Percentiles rank a stretch among this genome's conserved stretches.
Conservation (phyloP, 1,139 yeast species). For the Saccharomyces hybrid region DNA sequence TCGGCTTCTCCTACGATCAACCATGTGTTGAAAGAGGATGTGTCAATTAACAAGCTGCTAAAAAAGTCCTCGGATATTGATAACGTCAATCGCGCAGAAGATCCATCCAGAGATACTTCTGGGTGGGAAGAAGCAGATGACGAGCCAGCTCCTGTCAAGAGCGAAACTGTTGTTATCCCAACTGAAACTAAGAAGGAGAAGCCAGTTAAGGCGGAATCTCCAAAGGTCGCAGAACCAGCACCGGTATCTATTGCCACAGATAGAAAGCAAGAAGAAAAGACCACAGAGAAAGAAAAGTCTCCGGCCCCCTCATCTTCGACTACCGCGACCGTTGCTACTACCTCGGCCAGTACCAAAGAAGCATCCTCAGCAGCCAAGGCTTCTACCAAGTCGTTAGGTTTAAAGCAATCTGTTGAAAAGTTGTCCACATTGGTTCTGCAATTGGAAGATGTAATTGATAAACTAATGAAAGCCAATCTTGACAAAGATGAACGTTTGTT, state of each 20-base stretch:
- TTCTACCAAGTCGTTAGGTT: slow-evolving; percentile 41
- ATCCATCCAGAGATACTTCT: slow-evolving; percentile 30
- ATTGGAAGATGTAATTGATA: slow-evolving; percentile 48
- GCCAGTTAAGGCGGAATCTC: slow-evolving; percentile 1
- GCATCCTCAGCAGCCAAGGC: slow-evolving; percentile 18
- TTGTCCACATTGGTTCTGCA: slow-evolving; percentile 48
- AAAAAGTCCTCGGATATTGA: slow-evolving; percentile 45
- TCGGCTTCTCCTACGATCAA: slow-evolving; percentile 30
- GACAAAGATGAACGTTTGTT: slow-evolving; percentile 57
- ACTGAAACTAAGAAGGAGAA: slow-evolving; percentile 8
- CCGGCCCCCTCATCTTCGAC: slow-evolving; percentile 5
- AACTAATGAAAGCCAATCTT: slow-evolving; percentile 44
- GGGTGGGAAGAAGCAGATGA: slow-evolving; percentile 35
- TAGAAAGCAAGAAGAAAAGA: slow-evolving; percentile 13
- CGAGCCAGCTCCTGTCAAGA: slow-evolving; percentile 10
- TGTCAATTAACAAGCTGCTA: slow-evolving; percentile 41
- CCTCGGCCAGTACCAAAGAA: slow-evolving; percentile 3
- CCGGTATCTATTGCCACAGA: not conserved
- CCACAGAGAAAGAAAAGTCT: slow-evolving; percentile 19
- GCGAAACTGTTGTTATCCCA: slow-evolving; percentile 3
- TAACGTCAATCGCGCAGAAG: slow-evolving; percentile 33
- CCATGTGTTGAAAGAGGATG: slow-evolving; percentile 41
- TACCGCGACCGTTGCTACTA: slow-evolving; percentile 8
- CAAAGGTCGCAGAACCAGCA: slow-evolving; percentile 10
- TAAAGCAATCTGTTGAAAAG: slow-evolving; percentile 62